These are phyloP conservation scores for Tetracladium marchalianum DNA, from an alignment of 495 filamentous ascomycete species.

Conservation along the genomic window DNA sequence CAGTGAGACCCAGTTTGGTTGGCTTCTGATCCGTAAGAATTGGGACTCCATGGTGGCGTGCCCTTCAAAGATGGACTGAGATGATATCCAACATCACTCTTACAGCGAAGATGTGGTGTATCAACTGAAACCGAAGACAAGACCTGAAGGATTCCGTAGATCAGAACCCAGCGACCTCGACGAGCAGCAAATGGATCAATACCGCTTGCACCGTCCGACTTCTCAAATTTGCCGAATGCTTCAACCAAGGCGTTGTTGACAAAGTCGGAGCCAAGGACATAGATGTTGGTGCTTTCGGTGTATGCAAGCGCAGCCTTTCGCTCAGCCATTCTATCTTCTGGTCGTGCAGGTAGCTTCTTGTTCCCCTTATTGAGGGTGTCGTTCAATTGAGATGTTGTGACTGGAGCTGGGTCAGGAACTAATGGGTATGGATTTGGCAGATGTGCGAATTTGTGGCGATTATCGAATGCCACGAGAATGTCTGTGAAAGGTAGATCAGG, in stretches of 20 bases:
- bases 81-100: slow-evolving; percentile 52
- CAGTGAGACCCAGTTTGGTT: slow-evolving; percentile 50
- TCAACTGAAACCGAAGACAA: slow-evolving; percentile 61
- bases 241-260: slow-evolving; percentile 44
- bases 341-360: slow-evolving; percentile 8
- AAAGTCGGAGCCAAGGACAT: slow-evolving; percentile 45
- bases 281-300: slow-evolving; percentile 59
- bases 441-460: slow-evolving; percentile 49
- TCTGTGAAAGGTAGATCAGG: slow-evolving; percentile 53
- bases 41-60: slow-evolving; percentile 48
- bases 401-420: slow-evolving; percentile 36
- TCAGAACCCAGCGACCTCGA: slow-evolving; percentile 60
- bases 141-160: slow-evolving; percentile 63
- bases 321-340: slow-evolving; percentile 21
- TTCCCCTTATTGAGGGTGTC: slow-evolving; percentile 5
- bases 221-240: slow-evolving; percentile 54
- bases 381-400: slow-evolving; percentile 24
- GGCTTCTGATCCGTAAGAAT: slow-evolving; percentile 32
- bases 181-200: slow-evolving; percentile 49
- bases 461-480: slow-evolving; percentile 59
- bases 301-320: slow-evolving; percentile 49
- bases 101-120: slow-evolving; percentile 46
- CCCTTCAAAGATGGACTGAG: slow-evolving; percentile 48
- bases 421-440: slow-evolving; percentile 64
- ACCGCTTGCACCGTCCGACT: slow-evolving; percentile 35